Conservation (phyloP, 371 early-diverging fungal genomes). For the Rhizomucor miehei region DNA sequence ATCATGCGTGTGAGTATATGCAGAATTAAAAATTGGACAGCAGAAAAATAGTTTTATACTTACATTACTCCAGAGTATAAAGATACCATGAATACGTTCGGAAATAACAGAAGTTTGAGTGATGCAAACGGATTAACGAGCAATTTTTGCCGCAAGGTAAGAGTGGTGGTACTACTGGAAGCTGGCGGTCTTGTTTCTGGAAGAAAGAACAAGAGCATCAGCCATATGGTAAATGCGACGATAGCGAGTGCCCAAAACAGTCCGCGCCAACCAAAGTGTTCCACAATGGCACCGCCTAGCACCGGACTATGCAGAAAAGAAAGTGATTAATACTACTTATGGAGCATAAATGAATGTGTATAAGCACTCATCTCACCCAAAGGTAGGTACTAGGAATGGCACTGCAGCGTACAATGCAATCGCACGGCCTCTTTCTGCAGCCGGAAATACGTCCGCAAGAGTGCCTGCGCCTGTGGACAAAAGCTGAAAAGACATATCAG, state of each 20-base stretch:
- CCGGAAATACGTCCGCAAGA: constrained; percentile 38
- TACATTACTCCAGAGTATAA: constrained; percentile 1
- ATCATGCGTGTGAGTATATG: neutral
- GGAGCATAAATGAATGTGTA: neutral
- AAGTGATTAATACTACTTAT: neutral
- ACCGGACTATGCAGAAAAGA: constrained; percentile 25
- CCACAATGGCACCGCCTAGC: constrained; percentile 35
- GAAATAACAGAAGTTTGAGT: constrained; percentile 20
- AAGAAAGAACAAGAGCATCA: constrained; percentile 28
- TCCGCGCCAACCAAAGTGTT: constrained; percentile 44
- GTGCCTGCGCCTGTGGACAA: constrained; percentile 28
- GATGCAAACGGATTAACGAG: constrained; percentile 28
- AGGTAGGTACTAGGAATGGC: constrained; percentile 21
- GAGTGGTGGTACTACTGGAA: neutral
- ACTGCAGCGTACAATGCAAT: constrained; percentile 35
- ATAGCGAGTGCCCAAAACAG: constrained; percentile 33
- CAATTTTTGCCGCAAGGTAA: neutral
- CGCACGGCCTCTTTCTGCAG: constrained; percentile 35
- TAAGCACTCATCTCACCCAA: constrained; percentile 6
- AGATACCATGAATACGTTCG: constrained; percentile 13
- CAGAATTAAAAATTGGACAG: too few species aligned
- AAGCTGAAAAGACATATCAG: constrained; percentile 18
- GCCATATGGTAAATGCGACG: constrained; percentile 26
- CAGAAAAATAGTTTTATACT: too few species aligned
- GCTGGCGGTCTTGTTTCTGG: constrained; percentile 34